Conservation (phyloP, 2,329 filamentous ascomycete genomes). For the Penicillium sp. region DNA sequence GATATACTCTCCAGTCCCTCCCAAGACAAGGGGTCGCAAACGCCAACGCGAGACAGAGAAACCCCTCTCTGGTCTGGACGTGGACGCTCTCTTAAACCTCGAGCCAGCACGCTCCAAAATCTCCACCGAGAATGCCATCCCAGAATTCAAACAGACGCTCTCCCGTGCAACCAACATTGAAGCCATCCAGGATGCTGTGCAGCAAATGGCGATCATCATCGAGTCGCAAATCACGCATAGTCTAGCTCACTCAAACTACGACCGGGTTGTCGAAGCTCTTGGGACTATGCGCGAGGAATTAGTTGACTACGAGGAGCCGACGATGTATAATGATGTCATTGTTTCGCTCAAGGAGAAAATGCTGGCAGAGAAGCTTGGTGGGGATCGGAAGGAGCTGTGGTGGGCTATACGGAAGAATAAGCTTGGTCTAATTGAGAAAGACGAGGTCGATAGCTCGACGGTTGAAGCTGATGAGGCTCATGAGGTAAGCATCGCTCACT, state of each 20-base stretch:
- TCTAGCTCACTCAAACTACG: constrained; percentile 74
- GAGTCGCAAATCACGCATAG: constrained; percentile 69
- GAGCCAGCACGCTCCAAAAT: constrained; percentile 54
- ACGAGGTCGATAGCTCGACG: constrained; percentile 62
- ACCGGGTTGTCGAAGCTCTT: constrained; percentile 72
- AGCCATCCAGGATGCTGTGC: constrained; percentile 66
- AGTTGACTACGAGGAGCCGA: constrained; percentile 72
- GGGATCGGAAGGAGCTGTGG: constrained; percentile 82
- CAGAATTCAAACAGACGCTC: constrained; percentile 84
- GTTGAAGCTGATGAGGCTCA: constrained; percentile 72
- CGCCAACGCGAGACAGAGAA: constrained; percentile 68
- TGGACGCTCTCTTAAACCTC: constrained; percentile 74
- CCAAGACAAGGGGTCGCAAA: constrained; percentile 74
- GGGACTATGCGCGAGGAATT: constrained; percentile 77
- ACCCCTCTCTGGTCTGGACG: constrained; percentile 85
- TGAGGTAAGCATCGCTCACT: constrained; percentile 40
- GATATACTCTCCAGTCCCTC: constrained; percentile 63
- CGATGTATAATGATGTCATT: constrained; percentile 74
- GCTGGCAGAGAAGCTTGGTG: constrained; percentile 68
- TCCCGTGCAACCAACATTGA: constrained; percentile 60
- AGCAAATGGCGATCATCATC: constrained; percentile 74
- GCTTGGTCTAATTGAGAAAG: constrained; percentile 72
- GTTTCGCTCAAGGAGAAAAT: constrained; percentile 71
- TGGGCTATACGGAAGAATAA: constrained; percentile 66
- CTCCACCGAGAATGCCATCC: constrained; percentile 73